Evolutionary conservation across 2,329 filamentous ascomycete species (phyloP).

Genomic region (Plectosphaerella cucumerina): DNA sequence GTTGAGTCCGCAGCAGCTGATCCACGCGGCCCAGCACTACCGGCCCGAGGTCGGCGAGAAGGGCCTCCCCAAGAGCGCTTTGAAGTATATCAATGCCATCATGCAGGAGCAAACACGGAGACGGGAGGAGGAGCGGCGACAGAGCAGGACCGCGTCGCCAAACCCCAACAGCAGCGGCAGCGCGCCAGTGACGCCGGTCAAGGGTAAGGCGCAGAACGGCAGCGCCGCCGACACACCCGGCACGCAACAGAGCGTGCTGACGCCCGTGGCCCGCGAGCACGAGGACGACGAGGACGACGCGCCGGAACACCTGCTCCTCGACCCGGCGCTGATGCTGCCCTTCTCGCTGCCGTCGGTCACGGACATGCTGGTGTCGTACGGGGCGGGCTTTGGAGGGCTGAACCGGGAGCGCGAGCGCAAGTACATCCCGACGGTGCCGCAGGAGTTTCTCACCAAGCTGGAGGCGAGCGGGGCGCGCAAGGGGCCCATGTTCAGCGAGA

Average conservation of each 20-base stretch:
- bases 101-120: conserved; percentile 68
- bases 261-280: conserved; percentile 21
- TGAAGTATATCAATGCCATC: conserved; percentile 78
- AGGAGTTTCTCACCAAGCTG: conserved; percentile 86
- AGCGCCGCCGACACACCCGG: conserved; percentile 31
- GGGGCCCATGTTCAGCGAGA: conserved; percentile 56
- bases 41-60: conserved; percentile 94
- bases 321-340: conserved; percentile 87
- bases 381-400: conserved; percentile 87
- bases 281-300: conserved; percentile 63
- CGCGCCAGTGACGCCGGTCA: conserved; percentile 40
- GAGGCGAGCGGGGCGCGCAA: conserved; percentile 55
- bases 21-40: conserved; percentile 91
- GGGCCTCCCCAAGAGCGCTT: conserved; percentile 78
- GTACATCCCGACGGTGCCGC: conserved; percentile 92
- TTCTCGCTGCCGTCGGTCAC: conserved; percentile 95
- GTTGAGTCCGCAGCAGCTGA: conserved; percentile 80
- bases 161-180: conserved; percentile 34
- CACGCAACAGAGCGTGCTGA: conserved; percentile 35
- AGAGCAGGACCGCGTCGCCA: conserved; percentile 42
- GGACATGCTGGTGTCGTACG: conserved; percentile 95
- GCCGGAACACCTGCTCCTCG: conserved; percentile 73
- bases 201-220: conserved; percentile 31
- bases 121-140: conserved; percentile 46
- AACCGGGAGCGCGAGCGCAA: conserved; percentile 90